A percentile compares a stretch with the other conserved stretches of the same genome.
Evolutionary conservation across 176 grass and related monocot genomes (phyloP).

Genomic region (Stipa capillata): DNA sequence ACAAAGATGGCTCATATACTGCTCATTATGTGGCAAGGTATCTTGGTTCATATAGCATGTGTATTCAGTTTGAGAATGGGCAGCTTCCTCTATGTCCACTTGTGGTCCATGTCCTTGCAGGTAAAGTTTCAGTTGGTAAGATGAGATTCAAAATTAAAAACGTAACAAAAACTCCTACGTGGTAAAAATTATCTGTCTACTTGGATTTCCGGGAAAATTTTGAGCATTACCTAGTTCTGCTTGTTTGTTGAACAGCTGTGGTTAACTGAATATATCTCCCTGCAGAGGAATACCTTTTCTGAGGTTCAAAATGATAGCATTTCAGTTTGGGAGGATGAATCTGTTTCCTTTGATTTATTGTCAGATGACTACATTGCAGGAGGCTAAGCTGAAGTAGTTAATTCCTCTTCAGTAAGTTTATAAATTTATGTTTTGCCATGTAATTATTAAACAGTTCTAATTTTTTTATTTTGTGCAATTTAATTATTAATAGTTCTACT

Average conservation of each 20-base stretch:
- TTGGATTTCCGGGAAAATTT: too few species aligned
- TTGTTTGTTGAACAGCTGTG: neutral
- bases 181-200: too few species aligned
- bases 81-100: constrained; percentile 60
- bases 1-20: constrained; percentile 53
- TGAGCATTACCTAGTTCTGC: too few species aligned
- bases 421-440: neutral
- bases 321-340: constrained; percentile 75
- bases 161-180: too few species aligned
- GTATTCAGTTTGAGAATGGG: constrained; percentile 39
- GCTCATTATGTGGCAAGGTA: constrained; percentile 35
- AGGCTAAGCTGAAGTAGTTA: constrained; percentile 30
- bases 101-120: constrained; percentile 38
- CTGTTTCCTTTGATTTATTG: constrained; percentile 54
- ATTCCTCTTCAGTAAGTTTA: constrained; percentile 51
- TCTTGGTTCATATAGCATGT: constrained; percentile 54
- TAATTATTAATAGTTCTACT: neutral
- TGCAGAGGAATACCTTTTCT: constrained; percentile 75
- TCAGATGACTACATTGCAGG: constrained; percentile 54
- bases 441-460: neutral
- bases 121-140: constrained; percentile 35
- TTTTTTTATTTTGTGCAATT: neutral
- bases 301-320: constrained; percentile 38
- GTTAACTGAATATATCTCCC: constrained; percentile 1
- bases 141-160: neutral